Base-by-base conservation (phyloP, 2,329 filamentous ascomycete species). In the Reticulascus tulasneorum region DNA sequence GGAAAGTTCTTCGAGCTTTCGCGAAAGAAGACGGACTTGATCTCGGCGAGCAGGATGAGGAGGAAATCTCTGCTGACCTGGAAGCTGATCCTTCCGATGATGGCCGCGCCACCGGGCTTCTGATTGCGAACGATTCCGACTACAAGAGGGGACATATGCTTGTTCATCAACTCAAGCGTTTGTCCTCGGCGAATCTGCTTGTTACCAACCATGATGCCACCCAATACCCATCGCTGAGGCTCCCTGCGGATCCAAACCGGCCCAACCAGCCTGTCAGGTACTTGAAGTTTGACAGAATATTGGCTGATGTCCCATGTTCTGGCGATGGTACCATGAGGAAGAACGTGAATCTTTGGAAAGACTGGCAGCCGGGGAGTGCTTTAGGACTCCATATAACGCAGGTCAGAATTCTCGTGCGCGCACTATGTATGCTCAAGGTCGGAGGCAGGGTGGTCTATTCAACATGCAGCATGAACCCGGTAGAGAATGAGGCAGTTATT, bases 161-260 rank as follows among this genome's bases (percentile, higher is more conserved):
- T 58, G 87, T 96, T 30, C 93, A 98, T 62, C 93, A 98, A 64
- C 85, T 97, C 53, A 98, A 98, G 74, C 85, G 93, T 44, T 74
- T 98, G 33, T 95, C 91, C 45, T 97, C 93, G 5, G 91, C 93
- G 4, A 98, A 98, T 59, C 71, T 98, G 49, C 84, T 98, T 45
- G 91, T 98, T 44, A 97, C 89, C 26, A 97, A 98, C 60, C 91
- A 98, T 66, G 93, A 98, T 61, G 93, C 93, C 26, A 96, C 90
- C 5, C 81, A 94, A 60, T 98, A 90, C 62, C 93, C 93, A 4
- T 89, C 90, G 1, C 88, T 98, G 54, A 87, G 84, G 56, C 75
- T 97, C n/a, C 82, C 80, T 10, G 67, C 71, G 4, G 61, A 69
- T 22, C 56, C 69, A 15, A 71, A 76, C 46, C 73, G 77, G 42